phyloP scores from a whole-genome alignment of 495 filamentous ascomycete genomes.

The Choiromyces venosus region DNA sequence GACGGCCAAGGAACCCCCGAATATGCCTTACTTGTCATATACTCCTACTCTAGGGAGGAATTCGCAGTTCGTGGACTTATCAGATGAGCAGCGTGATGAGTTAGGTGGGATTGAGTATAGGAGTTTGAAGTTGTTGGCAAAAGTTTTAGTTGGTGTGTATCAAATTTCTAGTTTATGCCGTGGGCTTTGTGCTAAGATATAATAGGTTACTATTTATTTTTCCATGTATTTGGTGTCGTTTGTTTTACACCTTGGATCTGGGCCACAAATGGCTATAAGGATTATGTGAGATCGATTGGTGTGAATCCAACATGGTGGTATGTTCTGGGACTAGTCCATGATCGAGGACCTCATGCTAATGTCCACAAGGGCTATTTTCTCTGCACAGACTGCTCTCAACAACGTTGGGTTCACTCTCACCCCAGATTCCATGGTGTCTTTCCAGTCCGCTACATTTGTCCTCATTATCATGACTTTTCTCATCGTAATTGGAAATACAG shows the following conservation, averaged over 20 bases:
- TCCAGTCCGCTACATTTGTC: constrained; percentile 56
- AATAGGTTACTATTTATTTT: constrained; percentile 47
- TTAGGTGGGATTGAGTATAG: constrained; percentile 63
- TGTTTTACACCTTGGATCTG: constrained; percentile 73
- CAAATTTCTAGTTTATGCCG: background rate
- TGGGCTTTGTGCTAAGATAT: background rate
- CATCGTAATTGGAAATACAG: constrained; percentile 70
- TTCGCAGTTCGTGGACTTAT: constrained; percentile 75
- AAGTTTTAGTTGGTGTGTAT: constrained; percentile 49
- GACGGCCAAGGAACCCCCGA: constrained; percentile 24
- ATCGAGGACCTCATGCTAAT: constrained; percentile 11
- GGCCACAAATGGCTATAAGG: constrained; percentile 48
- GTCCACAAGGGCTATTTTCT: constrained; percentile 63
- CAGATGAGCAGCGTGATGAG: constrained; percentile 55
- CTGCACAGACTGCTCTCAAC: constrained; percentile 76
- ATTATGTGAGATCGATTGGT: constrained; percentile 56
- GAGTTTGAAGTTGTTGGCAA: constrained; percentile 52
- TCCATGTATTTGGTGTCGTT: constrained; percentile 50
- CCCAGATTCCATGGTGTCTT: constrained; percentile 64
- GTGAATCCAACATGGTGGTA: constrained; percentile 73
- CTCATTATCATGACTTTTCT: constrained; percentile 60
- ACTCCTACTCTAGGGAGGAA: constrained; percentile 87
- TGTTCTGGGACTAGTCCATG: constrained; percentile 6
- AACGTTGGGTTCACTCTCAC: constrained; percentile 70
- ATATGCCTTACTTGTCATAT: constrained; percentile 80